Percentiles rank a stretch among this genome's conserved stretches.
Evolutionary conservation across 768 basidiomycete species (phyloP).

Genomic region (Boletus tylopilopsis): DNA sequence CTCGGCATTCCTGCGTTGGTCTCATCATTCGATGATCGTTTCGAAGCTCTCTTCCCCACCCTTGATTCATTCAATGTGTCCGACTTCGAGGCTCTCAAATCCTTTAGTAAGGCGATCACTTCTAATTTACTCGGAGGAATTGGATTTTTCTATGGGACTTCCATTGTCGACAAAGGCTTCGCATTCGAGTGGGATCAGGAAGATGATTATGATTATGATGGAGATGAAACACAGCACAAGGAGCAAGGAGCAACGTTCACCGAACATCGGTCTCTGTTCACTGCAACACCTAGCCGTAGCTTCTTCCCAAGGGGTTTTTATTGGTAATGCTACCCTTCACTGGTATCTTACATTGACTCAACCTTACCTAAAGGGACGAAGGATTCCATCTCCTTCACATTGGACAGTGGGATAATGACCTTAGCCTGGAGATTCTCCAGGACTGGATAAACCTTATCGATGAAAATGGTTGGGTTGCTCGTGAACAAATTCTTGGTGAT

Average conservation of each 20-base stretch:
- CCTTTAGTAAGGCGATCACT: constrained; percentile 85
- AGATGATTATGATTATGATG: constrained; percentile 40
- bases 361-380: constrained; percentile 68
- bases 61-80: constrained; percentile 50
- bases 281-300: constrained; percentile 91
- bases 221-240: constrained; percentile 34
- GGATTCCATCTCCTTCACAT: constrained; percentile 94
- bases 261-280: constrained; percentile 72
- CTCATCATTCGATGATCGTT: constrained; percentile 59
- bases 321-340: constrained; percentile 51
- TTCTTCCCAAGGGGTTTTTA: constrained; percentile 99
- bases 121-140: constrained; percentile 91
- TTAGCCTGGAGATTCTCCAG: constrained; percentile 85
- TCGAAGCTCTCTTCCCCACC: constrained; percentile 66
- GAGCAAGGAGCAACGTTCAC: constrained; percentile 61
- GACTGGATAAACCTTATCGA: constrained; percentile 91
- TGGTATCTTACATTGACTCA: neutral
- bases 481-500: constrained; percentile 95
- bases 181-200: constrained; percentile 90
- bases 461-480: constrained; percentile 91
- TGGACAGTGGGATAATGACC: constrained; percentile 89
- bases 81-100: constrained; percentile 46
- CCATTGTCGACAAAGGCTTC: constrained; percentile 81
- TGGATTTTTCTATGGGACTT: constrained; percentile 91
- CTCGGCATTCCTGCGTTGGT: constrained; percentile 65